Evolutionary conservation across 139 green algal genomes (phyloP).

Genomic region (Chlorella sorokiniana): DNA sequence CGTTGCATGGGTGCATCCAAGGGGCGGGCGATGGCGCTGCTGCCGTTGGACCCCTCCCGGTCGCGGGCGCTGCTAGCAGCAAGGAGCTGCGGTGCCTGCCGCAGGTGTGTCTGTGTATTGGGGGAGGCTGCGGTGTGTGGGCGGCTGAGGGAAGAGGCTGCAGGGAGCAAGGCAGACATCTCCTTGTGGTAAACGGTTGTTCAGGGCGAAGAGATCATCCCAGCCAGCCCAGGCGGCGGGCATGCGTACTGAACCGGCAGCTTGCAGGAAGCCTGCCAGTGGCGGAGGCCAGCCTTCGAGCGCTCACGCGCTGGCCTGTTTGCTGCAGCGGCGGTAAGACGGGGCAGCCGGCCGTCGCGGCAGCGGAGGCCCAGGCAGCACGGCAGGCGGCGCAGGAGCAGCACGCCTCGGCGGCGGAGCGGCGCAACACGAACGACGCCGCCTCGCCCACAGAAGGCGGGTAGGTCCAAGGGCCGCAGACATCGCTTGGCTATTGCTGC

Average conservation of each 20-base stretch:
- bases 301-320: too few species aligned
- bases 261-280: too few species aligned
- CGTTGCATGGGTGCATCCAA: neutral
- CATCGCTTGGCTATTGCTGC: neutral
- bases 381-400: slow-evolving; percentile 6
- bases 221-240: too few species aligned
- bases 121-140: neutral
- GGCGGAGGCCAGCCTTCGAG: too few species aligned
- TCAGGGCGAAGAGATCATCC: too few species aligned
- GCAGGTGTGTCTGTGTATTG: slow-evolving; percentile 70
- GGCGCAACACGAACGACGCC: slow-evolving; percentile 57
- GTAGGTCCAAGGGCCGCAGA: neutral
- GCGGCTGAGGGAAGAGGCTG: too few species aligned
- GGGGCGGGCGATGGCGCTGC: slow-evolving; percentile 57
- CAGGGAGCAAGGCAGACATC: too few species aligned
- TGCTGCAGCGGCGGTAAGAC: slow-evolving; percentile 47
- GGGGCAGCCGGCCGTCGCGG: slow-evolving; percentile 4
- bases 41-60: slow-evolving; percentile 89
- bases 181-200: too few species aligned
- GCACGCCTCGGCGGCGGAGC: slow-evolving; percentile 1
- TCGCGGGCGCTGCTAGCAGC: slow-evolving; percentile 78
- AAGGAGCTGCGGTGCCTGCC: slow-evolving; percentile 72
- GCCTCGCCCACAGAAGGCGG: slow-evolving; percentile 56
- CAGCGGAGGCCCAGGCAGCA: slow-evolving; percentile 27
- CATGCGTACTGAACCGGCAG: too few species aligned